Percentiles rank a stretch among this genome's conserved stretches.
phyloP scores from a whole-genome alignment of 306 rosid species.

The Rosa persica region DNA sequence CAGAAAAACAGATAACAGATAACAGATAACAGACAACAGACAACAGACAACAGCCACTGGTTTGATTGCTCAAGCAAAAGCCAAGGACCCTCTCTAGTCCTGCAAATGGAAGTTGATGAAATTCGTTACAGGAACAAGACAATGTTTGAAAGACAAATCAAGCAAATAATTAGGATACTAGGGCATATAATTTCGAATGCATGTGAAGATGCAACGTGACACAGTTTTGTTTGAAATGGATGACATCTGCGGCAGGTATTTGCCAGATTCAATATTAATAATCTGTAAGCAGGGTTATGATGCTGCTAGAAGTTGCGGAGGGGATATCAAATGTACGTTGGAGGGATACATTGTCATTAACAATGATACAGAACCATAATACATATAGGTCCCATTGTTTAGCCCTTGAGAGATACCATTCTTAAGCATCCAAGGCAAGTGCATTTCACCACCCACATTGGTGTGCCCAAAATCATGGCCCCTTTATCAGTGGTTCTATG shows the following conservation, averaged over 20 bases:
- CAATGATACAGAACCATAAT: not conserved
- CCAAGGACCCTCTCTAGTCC: slow-evolving; percentile 30
- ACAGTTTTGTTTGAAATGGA: not conserved
- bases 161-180: not conserved
- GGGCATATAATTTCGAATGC: not conserved
- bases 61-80: slow-evolving; percentile 14
- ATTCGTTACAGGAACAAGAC: not conserved
- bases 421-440: not conserved
- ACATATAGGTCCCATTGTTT: not conserved
- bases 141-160: not conserved
- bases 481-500: not conserved
- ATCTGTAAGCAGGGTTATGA: not conserved
- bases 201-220: not conserved
- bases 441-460: not conserved
- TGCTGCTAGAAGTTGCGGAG: not conserved
- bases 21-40: not conserved
- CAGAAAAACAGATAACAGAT: slow-evolving; percentile 18
- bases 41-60: not conserved
- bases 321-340: not conserved
- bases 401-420: not conserved
- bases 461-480: not conserved
- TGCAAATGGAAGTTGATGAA: slow-evolving; percentile 21
- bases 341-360: not conserved
- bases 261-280: not conserved
- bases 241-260: not conserved